phyloP scores from a whole-genome alignment of 73 alveolate genomes.

The Effrenium voratum region DNA sequence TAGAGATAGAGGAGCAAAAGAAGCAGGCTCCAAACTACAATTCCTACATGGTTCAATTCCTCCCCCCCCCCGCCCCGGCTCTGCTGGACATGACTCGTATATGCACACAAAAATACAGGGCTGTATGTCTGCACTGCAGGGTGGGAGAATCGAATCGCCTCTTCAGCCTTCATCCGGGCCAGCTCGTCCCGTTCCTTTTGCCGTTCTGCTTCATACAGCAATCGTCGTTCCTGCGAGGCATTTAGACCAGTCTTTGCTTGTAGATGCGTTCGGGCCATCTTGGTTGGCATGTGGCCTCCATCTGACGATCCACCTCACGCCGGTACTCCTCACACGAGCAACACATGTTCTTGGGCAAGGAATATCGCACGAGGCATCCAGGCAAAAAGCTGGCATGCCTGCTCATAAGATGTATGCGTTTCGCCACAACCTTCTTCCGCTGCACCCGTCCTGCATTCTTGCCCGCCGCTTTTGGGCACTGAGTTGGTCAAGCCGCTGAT shows the following conservation, averaged over 20 bases:
- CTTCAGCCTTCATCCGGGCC: slow-evolving; percentile 68
- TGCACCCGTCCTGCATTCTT: slow-evolving; percentile 54
- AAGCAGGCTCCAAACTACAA: no score
- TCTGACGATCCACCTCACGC: slow-evolving; percentile 78
- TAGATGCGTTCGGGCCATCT: neutral
- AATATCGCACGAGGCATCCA: no score
- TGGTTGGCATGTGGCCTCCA: neutral
- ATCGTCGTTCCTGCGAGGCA: slow-evolving; percentile 11
- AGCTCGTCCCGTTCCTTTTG: slow-evolving; percentile 63
- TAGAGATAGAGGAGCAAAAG: no score
- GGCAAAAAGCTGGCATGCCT: no score
- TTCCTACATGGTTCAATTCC: no score
- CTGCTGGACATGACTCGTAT: no score
- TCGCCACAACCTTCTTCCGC: neutral
- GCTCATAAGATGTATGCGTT: neutral
- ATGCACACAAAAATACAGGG: no score
- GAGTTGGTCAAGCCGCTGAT: slow-evolving; percentile 61
- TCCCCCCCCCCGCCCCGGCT: no score
- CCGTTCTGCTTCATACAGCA: slow-evolving; percentile 40
- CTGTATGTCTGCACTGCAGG: no score
- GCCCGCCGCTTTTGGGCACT: slow-evolving; percentile 59
- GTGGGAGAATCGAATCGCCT: no score
- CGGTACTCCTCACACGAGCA: slow-evolving; percentile 61
- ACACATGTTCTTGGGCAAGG: no score
- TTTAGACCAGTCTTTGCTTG: no score